These are phyloP conservation scores for Penstemon eatonii DNA, from an alignment of 257 asterid species.

Conservation along the genomic window DNA sequence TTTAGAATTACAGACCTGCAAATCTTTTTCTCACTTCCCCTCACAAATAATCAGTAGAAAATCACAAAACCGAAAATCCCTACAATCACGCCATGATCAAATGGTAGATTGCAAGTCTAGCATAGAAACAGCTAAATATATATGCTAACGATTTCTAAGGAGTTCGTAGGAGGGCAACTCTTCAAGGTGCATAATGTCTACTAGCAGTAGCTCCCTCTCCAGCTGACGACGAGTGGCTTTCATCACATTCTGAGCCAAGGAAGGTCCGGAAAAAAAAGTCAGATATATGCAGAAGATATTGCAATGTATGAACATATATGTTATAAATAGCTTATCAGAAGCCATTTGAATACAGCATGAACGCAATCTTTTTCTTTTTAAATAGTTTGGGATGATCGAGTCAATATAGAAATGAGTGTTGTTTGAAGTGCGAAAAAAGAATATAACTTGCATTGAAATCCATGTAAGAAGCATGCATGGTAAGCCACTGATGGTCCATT, in stretches of 20 bases:
- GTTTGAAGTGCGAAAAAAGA: not conserved
- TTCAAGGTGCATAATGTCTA: slow-evolving; percentile 70
- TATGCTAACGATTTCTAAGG: slow-evolving; percentile 52
- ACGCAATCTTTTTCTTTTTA: no score
- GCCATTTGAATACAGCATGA: no score
- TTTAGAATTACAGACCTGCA: slow-evolving; percentile 21
- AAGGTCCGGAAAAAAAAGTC: not conserved
- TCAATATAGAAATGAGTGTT: not conserved
- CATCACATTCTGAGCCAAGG: slow-evolving; percentile 70
- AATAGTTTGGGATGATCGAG: no score
- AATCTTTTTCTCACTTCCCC: slow-evolving; percentile 6
- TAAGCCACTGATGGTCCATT: slow-evolving; percentile 96
- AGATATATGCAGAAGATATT: no score
- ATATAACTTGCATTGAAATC: slow-evolving; percentile 80
- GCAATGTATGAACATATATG: no score
- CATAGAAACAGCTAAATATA: slow-evolving; percentile 23
- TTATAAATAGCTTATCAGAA: no score
- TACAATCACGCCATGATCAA: slow-evolving; percentile 17
- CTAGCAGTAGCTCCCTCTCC: slow-evolving; percentile 92
- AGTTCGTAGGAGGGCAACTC: slow-evolving; percentile 84
- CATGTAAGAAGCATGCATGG: slow-evolving; percentile 98
- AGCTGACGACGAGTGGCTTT: slow-evolving; percentile 95
- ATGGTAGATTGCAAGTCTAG: slow-evolving; percentile 19
- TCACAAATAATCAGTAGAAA: slow-evolving; percentile 14
- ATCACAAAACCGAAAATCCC: slow-evolving; percentile 14